Percentiles rank a stretch among this genome's conserved stretches.
Conservation (phyloP, 345 rosid genomes). For the Corchorus capsularis region DNA sequence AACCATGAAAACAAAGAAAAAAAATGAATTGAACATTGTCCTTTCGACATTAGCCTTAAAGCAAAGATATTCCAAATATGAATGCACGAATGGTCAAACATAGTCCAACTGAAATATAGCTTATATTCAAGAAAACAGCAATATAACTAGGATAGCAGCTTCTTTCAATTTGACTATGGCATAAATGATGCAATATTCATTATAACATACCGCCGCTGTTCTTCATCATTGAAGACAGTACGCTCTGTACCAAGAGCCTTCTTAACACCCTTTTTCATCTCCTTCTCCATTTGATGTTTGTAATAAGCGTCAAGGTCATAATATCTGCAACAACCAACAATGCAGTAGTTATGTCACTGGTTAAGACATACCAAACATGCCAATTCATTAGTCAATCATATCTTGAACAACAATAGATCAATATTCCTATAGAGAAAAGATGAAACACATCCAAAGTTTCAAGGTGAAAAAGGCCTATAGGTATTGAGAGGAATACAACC, state of each 20-base stretch:
- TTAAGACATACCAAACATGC: not conserved
- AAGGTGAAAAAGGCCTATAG: not conserved
- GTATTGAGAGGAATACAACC: not conserved
- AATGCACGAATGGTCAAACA: not conserved
- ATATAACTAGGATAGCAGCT: not conserved
- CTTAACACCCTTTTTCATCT: conserved; percentile 64
- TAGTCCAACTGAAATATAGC: not conserved
- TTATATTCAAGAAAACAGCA: not conserved
- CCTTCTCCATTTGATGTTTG: conserved; percentile 69
- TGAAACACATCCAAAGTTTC: not conserved
- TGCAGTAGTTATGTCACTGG: not conserved
- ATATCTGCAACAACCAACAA: conserved; percentile 52
- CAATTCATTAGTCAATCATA: not conserved
- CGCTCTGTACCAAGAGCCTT: conserved; percentile 67
- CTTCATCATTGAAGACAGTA: conserved; percentile 91
- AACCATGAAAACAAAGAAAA: no score
- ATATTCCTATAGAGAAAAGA: not conserved
- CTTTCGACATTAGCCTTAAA: not conserved
- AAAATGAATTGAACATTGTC: not conserved
- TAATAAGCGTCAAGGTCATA: conserved; percentile 89
- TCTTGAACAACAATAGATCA: not conserved
- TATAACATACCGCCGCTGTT: conserved; percentile 72
- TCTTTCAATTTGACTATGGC: not conserved
- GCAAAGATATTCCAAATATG: not conserved
- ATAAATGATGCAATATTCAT: not conserved